Conservation (phyloP, 164 flowering plant species). For the Litsea cubeba region DNA sequence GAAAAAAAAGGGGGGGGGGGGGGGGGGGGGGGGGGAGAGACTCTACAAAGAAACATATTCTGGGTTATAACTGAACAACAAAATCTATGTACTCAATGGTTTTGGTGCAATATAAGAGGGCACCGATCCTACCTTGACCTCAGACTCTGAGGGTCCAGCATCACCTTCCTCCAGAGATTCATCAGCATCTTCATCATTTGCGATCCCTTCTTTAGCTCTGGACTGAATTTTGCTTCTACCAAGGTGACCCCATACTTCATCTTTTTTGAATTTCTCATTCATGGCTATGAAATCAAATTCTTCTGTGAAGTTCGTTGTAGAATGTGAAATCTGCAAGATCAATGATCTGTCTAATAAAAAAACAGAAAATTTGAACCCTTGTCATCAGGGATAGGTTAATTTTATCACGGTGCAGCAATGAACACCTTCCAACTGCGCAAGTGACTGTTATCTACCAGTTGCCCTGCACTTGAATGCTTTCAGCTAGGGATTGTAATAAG, state of each 20-base stretch:
- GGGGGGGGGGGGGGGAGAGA: no score
- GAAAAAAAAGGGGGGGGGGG: no score
- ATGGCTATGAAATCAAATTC: conserved; percentile 89
- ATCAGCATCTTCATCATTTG: conserved; percentile 27
- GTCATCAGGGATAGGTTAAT: no score
- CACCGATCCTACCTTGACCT: conserved; percentile 30
- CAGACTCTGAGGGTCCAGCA: conserved; percentile 29
- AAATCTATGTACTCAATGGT: no score
- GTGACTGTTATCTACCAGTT: no score
- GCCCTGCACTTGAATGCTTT: no score
- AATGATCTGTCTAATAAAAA: background rate
- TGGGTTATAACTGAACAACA: no score
- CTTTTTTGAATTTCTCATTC: conserved; percentile 95
- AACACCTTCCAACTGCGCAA: no score
- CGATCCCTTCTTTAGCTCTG: conserved; percentile 34
- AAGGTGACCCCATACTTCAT: conserved; percentile 92
- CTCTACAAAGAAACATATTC: no score
- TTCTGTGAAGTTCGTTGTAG: conserved; percentile 57
- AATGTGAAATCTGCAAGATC: conserved; percentile 43
- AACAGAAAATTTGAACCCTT: background rate
- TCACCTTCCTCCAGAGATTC: conserved; percentile 34
- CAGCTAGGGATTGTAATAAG: no score
- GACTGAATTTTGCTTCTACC: conserved; percentile 42
- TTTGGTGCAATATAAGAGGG: no score
- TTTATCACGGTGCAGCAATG: no score